Base-by-base conservation (phyloP, 2,329 filamentous ascomycete species). In the Penicillium sumatraense region DNA sequence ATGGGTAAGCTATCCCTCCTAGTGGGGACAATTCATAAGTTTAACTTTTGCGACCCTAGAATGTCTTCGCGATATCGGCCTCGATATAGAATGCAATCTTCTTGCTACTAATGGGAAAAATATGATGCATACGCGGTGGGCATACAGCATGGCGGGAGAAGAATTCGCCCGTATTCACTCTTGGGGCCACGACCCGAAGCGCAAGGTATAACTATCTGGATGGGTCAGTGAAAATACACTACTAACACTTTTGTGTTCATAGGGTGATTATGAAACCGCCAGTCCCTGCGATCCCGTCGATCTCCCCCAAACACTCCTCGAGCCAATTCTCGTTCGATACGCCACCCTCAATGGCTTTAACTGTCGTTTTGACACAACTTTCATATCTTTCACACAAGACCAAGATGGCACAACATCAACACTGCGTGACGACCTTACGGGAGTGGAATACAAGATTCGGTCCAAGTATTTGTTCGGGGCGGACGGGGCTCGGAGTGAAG, bases 381-480 rank as follows among this genome's bases (percentile, higher is more conserved):
- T 80, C 9, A 31, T 78, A 0, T 57, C 60, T 1, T 75, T 78
- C 31, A 59, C 64, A 1, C 57, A 69, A 10, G 66, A 65, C 16
- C 50, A 59, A 9, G 60, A 67, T 0, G 56, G 64, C 0, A 63
- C 71, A 2, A 69, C 69, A 6, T 65, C 72, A n/a, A 73, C 51
- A 0, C 56, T 81, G 1, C 62, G 63, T 10, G 78, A 81, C 53
- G 69, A 69, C 5, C 29, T 78, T 5, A 70, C 75, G 0, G 66
- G 69, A 1, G 33, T 59, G 1, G 56, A 69, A 11, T 84, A 82
- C 66, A 58, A 62, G 21, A 77, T 87, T 35, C 72, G 75, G 8
- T 79, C 83, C 0, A 80, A 80, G 50, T 87, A 83, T 58, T 71
- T 88, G 7, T 85, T 87, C 57, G 85, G 85, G 3, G 82, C 80